phyloP scores from a whole-genome alignment of 2,329 filamentous ascomycete genomes.

The Stachybotrys echinatus region DNA sequence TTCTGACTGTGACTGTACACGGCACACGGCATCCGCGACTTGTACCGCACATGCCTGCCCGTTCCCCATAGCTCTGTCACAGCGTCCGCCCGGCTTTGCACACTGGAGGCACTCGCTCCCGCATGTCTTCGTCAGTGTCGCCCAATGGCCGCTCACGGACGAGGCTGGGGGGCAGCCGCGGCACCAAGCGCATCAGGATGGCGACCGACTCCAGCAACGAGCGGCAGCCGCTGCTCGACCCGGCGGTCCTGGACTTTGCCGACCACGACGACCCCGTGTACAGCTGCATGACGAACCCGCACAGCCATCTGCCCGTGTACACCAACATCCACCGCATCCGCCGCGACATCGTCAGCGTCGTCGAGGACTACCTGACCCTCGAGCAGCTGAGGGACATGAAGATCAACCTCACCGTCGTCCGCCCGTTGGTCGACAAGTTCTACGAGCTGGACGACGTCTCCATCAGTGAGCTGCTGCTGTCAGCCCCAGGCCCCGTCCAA shows the following conservation, averaged over 20 bases:
- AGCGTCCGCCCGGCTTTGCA: neutral
- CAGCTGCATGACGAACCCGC: conserved; percentile 51
- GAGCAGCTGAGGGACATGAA: conserved; percentile 76
- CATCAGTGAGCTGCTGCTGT: conserved; percentile 46
- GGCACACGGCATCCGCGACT: too few relatives aligned
- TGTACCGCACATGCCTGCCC: neutral
- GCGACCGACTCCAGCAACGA: conserved; percentile 19
- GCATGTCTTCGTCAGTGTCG: neutral
- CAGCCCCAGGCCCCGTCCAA: neutral
- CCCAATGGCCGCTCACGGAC: neutral
- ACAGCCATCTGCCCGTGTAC: conserved; percentile 65
- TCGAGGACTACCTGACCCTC: conserved; percentile 59
- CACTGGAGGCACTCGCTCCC: neutral
- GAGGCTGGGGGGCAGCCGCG: conserved; percentile 18
- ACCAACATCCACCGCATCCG: conserved; percentile 70
- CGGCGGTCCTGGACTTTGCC: conserved; percentile 19
- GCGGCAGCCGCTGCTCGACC: conserved; percentile 23
- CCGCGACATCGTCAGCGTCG: conserved; percentile 57
- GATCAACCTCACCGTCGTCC: conserved; percentile 75
- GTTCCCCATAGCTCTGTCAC: neutral
- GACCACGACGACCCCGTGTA: conserved; percentile 34
- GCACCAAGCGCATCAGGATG: conserved; percentile 14
- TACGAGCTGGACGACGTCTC: conserved; percentile 77
- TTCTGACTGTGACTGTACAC: too few relatives aligned
- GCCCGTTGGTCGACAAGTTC: conserved; percentile 77